Conservation (phyloP, 305 asterid species). For the Salvia sclarea region DNA sequence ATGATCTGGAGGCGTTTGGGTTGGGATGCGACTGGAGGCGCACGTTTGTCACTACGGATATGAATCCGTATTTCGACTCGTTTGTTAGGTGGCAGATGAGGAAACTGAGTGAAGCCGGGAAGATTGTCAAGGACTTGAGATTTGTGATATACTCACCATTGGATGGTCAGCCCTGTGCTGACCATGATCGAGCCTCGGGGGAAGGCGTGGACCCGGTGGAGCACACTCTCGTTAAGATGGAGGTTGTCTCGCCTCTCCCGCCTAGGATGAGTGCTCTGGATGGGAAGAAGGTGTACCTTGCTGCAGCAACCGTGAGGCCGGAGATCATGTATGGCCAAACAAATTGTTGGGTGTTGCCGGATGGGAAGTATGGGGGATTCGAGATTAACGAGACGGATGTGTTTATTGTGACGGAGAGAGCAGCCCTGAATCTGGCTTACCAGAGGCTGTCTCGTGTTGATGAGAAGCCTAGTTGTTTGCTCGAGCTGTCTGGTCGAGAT, state of each 20-base stretch:
- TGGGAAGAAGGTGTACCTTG: conserved; percentile 82
- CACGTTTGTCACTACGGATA: conserved; percentile 76
- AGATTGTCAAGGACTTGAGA: conserved; percentile 79
- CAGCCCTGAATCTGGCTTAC: conserved; percentile 89
- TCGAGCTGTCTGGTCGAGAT: conserved; percentile 83
- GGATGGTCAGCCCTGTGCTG: conserved; percentile 98
- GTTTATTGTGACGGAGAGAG: conserved; percentile 65
- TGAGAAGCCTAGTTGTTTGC: conserved; percentile 77
- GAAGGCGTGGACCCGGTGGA: conserved; percentile 96
- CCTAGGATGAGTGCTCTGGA: conserved; percentile 67
- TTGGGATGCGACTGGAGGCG: conserved; percentile 99
- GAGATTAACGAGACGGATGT: conserved; percentile 82
- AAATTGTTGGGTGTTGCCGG: conserved; percentile 94
- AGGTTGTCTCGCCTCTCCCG: conserved; percentile 72
- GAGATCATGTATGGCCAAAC: conserved; percentile 98
- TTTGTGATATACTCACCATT: conserved; percentile 72
- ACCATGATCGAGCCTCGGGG: conserved; percentile 96
- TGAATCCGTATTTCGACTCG: conserved; percentile 73
- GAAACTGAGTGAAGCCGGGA: conserved; percentile 68
- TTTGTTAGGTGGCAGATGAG: conserved; percentile 88
- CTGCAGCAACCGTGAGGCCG: conserved; percentile 92
- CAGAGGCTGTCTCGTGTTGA: conserved; percentile 68
- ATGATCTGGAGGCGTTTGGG: conserved; percentile 89
- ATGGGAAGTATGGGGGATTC: conserved; percentile 89
- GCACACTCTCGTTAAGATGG: conserved; percentile 87